phyloP scores from a whole-genome alignment of 441 rosid genomes.

The Euphorbia schlechtendalii region DNA sequence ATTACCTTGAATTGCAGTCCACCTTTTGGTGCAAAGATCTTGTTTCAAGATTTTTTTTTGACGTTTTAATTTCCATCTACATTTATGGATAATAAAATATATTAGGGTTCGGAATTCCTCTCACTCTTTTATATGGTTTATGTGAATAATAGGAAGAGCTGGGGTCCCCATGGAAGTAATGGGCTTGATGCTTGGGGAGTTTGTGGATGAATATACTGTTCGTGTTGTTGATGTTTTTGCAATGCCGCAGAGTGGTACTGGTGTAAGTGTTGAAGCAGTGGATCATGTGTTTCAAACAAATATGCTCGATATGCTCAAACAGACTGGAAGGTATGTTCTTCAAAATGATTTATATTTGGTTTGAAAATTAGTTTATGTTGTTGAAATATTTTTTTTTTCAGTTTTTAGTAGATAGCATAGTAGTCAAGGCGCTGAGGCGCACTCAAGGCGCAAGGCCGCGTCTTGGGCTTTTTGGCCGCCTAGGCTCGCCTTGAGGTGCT shows the following conservation, averaged over 20 bases:
- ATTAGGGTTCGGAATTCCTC: neutral
- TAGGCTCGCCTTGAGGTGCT: too few species aligned
- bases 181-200: slow-evolving; percentile 99
- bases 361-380: too few species aligned
- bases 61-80: neutral
- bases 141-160: slow-evolving; percentile 66
- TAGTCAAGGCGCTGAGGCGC: too few species aligned
- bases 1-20: too few species aligned
- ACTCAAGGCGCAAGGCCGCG: too few species aligned
- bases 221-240: slow-evolving; percentile 97
- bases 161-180: slow-evolving; percentile 99
- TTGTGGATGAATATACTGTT: slow-evolving; percentile 94
- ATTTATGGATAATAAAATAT: neutral
- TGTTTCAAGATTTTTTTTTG: too few species aligned
- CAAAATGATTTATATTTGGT: too few species aligned
- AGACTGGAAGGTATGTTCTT: slow-evolving; percentile 74
- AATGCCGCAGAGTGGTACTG: slow-evolving; percentile 99
- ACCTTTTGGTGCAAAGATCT: too few species aligned
- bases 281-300: slow-evolving; percentile 97
- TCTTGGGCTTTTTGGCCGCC: too few species aligned
- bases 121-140: neutral
- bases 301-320: slow-evolving; percentile 99
- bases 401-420: too few species aligned
- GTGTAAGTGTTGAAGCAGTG: slow-evolving; percentile 98
- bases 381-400: too few species aligned